Conservation (phyloP, 768 basidiomycete genomes). For the Lentinula sp. region DNA sequence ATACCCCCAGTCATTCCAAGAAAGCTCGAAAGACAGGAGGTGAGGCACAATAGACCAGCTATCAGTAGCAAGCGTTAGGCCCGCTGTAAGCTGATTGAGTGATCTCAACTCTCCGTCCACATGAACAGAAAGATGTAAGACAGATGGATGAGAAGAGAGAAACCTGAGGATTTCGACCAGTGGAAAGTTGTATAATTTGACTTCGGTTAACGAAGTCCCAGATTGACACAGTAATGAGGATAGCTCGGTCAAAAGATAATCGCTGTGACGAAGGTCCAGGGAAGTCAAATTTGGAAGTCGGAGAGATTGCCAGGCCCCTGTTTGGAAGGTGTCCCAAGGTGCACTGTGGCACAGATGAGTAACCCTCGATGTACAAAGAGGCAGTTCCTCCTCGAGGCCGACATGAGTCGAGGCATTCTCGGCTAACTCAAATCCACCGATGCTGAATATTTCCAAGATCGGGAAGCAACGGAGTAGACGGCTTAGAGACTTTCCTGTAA, state of each 20-base stretch:
- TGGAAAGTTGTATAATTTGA: neutral
- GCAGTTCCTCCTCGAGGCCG: neutral
- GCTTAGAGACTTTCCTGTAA: neutral
- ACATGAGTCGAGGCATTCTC: neutral
- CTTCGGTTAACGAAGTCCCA: neutral
- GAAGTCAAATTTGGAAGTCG: neutral
- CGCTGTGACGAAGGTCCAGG: neutral
- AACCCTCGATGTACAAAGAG: neutral
- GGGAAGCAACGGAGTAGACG: neutral
- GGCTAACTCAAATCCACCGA: neutral
- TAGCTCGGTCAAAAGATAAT: neutral
- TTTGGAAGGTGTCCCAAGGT: neutral
- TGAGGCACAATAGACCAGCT: neutral
- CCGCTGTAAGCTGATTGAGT: neutral
- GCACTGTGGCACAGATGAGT: neutral
- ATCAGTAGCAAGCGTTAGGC: neutral
- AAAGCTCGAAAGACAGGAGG: neutral
- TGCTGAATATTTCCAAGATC: neutral
- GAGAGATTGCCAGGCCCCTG: neutral
- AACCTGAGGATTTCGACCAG: neutral
- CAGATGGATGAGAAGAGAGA: neutral
- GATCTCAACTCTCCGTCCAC: neutral
- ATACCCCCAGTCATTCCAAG: neutral
- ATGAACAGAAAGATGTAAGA: neutral
- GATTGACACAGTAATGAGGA: neutral